These are phyloP conservation scores for Chlorella sorokiniana DNA, from an alignment of 139 green algal genomes.

Conservation along the genomic window DNA sequence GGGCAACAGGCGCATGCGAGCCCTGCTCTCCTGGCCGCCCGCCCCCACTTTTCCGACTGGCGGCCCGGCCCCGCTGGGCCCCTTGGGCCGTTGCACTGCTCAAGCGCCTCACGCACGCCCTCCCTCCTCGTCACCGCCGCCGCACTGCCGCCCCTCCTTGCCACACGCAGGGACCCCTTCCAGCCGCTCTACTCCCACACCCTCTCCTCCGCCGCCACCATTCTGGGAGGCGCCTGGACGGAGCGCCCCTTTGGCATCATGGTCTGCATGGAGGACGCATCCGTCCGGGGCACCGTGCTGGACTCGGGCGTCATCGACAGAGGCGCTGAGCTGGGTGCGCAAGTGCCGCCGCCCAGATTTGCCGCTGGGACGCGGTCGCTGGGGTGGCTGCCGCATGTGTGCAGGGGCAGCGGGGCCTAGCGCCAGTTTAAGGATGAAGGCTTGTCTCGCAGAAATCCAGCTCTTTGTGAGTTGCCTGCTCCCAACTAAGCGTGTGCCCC, in stretches of 20 bases:
- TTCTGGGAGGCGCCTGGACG: slow-evolving; percentile 24
- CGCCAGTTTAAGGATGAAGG: not conserved
- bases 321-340: not conserved
- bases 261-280: slow-evolving; percentile 38
- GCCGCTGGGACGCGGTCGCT: not conserved
- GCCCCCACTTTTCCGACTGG: too few species aligned
- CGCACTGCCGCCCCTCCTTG: not conserved
- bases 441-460: not conserved
- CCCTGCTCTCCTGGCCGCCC: too few species aligned
- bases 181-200: slow-evolving; percentile 19
- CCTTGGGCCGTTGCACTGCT: not conserved
- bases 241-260: slow-evolving; percentile 39
- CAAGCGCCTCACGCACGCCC: too few species aligned
- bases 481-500: not conserved
- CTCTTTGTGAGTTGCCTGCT: not conserved
- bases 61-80: too few species aligned
- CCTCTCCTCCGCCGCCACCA: slow-evolving; percentile 23
- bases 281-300: slow-evolving; percentile 27
- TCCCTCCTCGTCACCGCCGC: not conserved
- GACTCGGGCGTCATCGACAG: slow-evolving; percentile 8
- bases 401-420: too few species aligned
- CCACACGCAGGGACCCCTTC: slow-evolving; percentile 26
- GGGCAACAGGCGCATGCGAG: too few species aligned
- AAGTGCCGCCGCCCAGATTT: not conserved
- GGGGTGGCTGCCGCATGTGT: too few species aligned